Base-by-base conservation (phyloP, 352 stramenopile genomes). In the Phytophthora pisi region DNA sequence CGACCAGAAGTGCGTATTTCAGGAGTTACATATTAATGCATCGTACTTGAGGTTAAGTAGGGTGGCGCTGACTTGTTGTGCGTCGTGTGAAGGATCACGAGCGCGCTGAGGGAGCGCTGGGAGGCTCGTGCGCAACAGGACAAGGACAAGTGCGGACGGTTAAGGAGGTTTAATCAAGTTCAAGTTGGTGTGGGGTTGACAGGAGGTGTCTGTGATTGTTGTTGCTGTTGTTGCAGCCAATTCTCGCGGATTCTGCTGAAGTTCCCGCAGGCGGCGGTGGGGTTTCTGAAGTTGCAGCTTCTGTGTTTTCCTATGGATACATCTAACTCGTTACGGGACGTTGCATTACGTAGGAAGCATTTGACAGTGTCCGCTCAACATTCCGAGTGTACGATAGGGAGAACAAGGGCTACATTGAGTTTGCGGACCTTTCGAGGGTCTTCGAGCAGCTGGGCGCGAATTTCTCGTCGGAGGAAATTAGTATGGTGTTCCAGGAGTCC, bases 181-280 rank as follows among this genome's bases (percentile, higher is more conserved):
- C 20, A 20, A 20, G 20, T 20, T 20, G 20, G 20, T 20, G 20
- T 20, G 20, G 20, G 20, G 20, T 20, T 20, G 16, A 28, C n/a
- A 1, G 5, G n/a, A 16, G 1, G n/a, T 24, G 9, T 0, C 5
- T 30, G 13, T 31, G 10, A 15, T 23, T 54, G 18, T 13, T 20
- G 7, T 38, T 61, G 3, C 30, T 2, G 15, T 40, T 40, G n/a
- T 38, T 50, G 76, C n/a, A 89, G 89, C 26, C 83, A 84, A 43
- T 92, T 95, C 68, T 93, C 83, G 8, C 76, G 82, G 26, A 95
- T 93, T 65, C 61, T 95, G 59, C 82, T 95, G 49, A 95, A 93
- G 70, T 77, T 91, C 15, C 86, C 86, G 13, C 70, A 88, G 24
- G 81, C 88, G 13, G 79, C 75, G 18, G 77, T 88, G 26, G 13